phyloP scores from a whole-genome alignment of 805 yeast species.

The Saccharomyces jurei region DNA sequence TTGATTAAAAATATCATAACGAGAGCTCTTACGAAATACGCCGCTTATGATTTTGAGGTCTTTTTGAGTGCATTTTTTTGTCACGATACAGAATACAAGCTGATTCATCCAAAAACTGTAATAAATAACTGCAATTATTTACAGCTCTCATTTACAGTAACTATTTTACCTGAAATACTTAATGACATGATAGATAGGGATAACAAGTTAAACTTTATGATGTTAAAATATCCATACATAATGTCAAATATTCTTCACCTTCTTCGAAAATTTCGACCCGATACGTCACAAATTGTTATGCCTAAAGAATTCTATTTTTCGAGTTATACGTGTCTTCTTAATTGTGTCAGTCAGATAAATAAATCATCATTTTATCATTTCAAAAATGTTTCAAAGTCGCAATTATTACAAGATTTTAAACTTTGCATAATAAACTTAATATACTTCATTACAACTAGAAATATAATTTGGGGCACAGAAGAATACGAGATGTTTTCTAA shows the following conservation, averaged over 20 bases:
- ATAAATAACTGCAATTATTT: conserved; percentile 5
- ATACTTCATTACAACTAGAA: not conserved
- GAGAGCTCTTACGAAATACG: conserved; percentile 20
- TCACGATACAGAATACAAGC: not conserved
- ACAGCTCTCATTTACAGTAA: conserved; percentile 9
- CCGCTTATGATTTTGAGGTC: conserved; percentile 12
- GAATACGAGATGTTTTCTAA: not conserved
- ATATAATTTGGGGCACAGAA: not conserved
- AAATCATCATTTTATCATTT: conserved; percentile 1
- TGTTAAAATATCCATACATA: conserved; percentile 9
- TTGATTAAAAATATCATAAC: conserved; percentile 34
- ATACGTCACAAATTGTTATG: conserved; percentile 2
- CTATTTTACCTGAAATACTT: conserved; percentile 9
- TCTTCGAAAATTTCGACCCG: conserved; percentile 5
- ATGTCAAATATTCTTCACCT: conserved; percentile 12
- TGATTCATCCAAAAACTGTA: not conserved
- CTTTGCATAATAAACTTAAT: not conserved
- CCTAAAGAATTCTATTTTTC: conserved; percentile 19
- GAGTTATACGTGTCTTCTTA: conserved; percentile 23
- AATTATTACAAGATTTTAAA: conserved; percentile 5
- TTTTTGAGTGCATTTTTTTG: conserved; percentile 10
- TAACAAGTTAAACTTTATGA: conserved; percentile 5
- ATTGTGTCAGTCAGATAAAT: conserved; percentile 11
- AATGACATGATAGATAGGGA: conserved; percentile 5
- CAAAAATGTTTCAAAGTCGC: conserved; percentile 4